phyloP scores from a whole-genome alignment of 2,329 filamentous ascomycete species.

The Colletotrichum sp. region DNA sequence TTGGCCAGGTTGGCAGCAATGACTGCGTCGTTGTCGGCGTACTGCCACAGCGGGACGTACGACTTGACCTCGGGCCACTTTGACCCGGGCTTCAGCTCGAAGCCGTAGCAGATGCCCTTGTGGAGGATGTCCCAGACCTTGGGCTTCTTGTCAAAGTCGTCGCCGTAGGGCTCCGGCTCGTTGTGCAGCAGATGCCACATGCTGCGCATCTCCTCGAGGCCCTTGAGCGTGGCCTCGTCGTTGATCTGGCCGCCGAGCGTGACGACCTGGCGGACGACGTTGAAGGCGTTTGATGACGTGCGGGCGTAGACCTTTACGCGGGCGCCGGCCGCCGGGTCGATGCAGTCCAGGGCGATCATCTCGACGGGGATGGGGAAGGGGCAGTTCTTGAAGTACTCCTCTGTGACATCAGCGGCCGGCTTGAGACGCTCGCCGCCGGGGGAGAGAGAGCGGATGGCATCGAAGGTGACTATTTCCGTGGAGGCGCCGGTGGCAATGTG shows the following conservation, averaged over 20 bases:
- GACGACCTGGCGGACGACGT: conserved; percentile 26
- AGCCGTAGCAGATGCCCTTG: conserved; percentile 29
- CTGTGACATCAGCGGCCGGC: conserved; percentile 23
- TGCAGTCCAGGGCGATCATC: conserved; percentile 30
- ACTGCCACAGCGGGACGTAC: conserved; percentile 31
- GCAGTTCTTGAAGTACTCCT: conserved; percentile 22
- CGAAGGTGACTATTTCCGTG: conserved; percentile 24
- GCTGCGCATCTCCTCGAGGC: conserved; percentile 24
- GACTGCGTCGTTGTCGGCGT: conserved; percentile 18
- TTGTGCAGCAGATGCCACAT: conserved; percentile 31
- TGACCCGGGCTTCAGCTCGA: conserved; percentile 27
- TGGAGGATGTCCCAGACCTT: conserved; percentile 9
- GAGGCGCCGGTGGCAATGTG: conserved; percentile 25
- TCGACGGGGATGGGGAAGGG: conserved; percentile 26
- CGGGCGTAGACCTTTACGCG: conserved; percentile 30
- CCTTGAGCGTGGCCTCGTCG: conserved; percentile 24
- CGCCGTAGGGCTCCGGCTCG: conserved; percentile 20
- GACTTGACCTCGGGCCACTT: conserved; percentile 27
- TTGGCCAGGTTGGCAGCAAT: conserved; percentile 16
- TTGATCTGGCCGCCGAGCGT: conserved; percentile 26
- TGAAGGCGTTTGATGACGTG: conserved; percentile 26
- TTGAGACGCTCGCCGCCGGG: conserved; percentile 21
- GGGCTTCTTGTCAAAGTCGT: conserved; percentile 17
- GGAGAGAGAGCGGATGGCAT: conserved; percentile 25
- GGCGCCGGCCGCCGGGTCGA: conserved; percentile 27